Evolutionary conservation across 345 rosid genomes (phyloP).

Genomic region (Clarkia xantiana): DNA sequence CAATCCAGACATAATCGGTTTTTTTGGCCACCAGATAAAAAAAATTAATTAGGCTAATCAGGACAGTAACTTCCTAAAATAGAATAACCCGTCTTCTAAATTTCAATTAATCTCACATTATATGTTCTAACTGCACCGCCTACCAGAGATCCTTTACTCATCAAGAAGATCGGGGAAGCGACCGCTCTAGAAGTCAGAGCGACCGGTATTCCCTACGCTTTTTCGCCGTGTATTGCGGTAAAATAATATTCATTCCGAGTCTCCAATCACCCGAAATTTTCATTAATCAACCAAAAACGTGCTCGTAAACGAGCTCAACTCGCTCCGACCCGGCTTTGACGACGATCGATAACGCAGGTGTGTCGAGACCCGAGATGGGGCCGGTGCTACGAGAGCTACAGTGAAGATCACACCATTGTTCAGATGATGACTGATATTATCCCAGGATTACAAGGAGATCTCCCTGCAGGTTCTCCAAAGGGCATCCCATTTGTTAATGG

Average conservation of each 20-base stretch:
- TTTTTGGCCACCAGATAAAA: too few relatives aligned
- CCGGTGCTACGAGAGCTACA: slow-evolving; percentile 87
- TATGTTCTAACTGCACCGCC: neutral
- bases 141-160: slow-evolving; percentile 74
- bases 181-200: slow-evolving; percentile 92
- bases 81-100: too few relatives aligned
- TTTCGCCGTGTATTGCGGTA: slow-evolving; percentile 93
- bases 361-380: slow-evolving; percentile 99
- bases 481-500: slow-evolving; percentile 57
- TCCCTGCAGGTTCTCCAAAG: slow-evolving; percentile 32
- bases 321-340: too few relatives aligned
- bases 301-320: too few relatives aligned
- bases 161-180: slow-evolving; percentile 71
- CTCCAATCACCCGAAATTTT: neutral
- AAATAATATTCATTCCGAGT: neutral
- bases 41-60: too few relatives aligned
- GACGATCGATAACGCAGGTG: slow-evolving; percentile 24
- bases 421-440: slow-evolving; percentile 60
- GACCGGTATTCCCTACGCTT: slow-evolving; percentile 64
- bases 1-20: too few relatives aligned
- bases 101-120: too few relatives aligned
- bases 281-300: neutral
- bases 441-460: slow-evolving; percentile 73
- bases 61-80: too few relatives aligned
- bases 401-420: slow-evolving; percentile 63